Conservation (phyloP, 208 protist species). For the Borovskyia barvae region DNA sequence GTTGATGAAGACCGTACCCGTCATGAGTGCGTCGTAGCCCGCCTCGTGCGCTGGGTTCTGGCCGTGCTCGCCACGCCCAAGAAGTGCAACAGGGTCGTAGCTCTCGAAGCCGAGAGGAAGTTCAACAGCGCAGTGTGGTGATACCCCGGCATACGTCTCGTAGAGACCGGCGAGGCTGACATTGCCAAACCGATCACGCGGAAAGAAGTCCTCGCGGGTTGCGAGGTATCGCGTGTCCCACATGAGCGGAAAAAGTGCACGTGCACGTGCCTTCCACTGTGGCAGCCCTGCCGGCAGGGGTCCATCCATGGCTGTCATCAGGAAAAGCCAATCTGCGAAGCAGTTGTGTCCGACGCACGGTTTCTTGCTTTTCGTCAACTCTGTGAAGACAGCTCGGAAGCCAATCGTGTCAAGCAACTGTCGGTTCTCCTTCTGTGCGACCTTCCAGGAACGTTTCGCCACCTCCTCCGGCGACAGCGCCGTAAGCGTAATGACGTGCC, state of each 20-base stretch:
- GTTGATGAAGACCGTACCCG: slow-evolving; percentile 65
- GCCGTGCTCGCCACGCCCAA: slow-evolving; percentile 5
- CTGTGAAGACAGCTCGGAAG: slow-evolving; percentile 65
- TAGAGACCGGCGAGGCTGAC: slow-evolving; percentile 50
- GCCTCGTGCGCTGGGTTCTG: slow-evolving; percentile 50
- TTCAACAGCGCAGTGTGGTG: slow-evolving; percentile 33
- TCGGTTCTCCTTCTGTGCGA: slow-evolving; percentile 20
- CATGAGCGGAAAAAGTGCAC: slow-evolving; percentile 54
- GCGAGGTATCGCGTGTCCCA: slow-evolving; percentile 71
- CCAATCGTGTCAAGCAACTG: slow-evolving; percentile 52
- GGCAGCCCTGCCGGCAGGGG: slow-evolving; percentile 39
- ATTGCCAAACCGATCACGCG: slow-evolving; percentile 30
- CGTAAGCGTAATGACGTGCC: slow-evolving; percentile 29
- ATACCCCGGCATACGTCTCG: slow-evolving; percentile 47
- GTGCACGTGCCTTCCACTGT: slow-evolving; percentile 43
- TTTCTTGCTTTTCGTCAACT: slow-evolving; percentile 55
- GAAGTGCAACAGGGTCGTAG: slow-evolving; percentile 50
- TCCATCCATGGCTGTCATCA: slow-evolving; percentile 43
- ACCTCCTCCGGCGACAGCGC: slow-evolving; percentile 38
- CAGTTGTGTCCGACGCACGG: slow-evolving; percentile 83
- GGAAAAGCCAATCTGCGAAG: slow-evolving; percentile 76
- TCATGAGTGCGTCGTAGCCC: slow-evolving; percentile 74
- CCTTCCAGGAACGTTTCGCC: slow-evolving; percentile 13
- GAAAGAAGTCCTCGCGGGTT: slow-evolving; percentile 34
- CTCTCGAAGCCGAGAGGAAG: slow-evolving; percentile 63